Evolutionary conservation across 176 grass and related monocot species (phyloP), one percentile per base, ranked within the genome.

Genomic region (Avena atlantica): DNA sequence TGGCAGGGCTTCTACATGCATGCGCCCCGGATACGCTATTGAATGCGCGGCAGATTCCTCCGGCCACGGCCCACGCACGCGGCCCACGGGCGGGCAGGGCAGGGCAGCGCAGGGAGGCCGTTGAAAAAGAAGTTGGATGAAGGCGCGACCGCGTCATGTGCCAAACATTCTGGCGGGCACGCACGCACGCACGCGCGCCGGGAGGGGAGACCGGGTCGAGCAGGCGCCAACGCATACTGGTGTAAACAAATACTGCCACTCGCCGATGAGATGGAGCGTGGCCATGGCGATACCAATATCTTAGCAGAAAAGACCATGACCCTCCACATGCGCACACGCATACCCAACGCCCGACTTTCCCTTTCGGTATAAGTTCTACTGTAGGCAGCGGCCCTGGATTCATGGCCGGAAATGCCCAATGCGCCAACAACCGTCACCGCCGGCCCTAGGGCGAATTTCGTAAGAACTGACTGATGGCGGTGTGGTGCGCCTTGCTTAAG

Each of bases 91-190:
- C 1, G 12, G 6, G 40, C 40, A 42, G 9, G 9, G 47, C 47
- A 48, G 47, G 50, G 50, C 50, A 14, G n/a, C 1, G 23, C 4
- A 40, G 25, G 14, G 37, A 23, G 19, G 9, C 5, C 42, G 10
- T 24, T 71, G 59, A 59, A 19, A 69, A 86, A 70, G 20, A 55
- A 14, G n/a, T 40, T 19, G 9, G 88, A 16, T 29, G 51, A 70
- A 49, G 4, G 36, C 68, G 87, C 68, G 87, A 78, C 87, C 87
- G n/a, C 60, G 84, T 34, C 79, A 77, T 86, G 81, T 7, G 70
- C 61, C 40, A 86, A 24, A 81, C 78, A 82, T 78, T 71, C 59
- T 49, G 78, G 34, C 77, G 71, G 21, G 62, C 62, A 70, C 69
- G 34, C 77, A 62, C 34, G 62, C 62, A 59, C 70, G 73, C 80